These are phyloP conservation scores for Funneliformis mosseae DNA, from an alignment of 192 early-diverging fungal species.

Conservation along the genomic window DNA sequence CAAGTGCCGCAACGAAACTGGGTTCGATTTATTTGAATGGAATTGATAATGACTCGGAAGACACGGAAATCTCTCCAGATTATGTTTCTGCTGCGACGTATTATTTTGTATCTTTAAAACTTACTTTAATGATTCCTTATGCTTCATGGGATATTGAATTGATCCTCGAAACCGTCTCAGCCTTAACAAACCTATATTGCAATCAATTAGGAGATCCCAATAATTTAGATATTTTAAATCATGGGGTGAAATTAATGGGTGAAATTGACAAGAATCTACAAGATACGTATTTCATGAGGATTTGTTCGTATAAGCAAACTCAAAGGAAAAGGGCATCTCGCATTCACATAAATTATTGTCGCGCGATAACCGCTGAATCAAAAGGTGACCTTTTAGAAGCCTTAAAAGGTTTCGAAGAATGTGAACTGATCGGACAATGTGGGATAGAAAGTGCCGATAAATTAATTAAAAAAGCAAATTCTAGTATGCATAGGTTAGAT, in stretches of 20 bases:
- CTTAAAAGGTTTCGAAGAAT: not conserved
- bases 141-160: constrained; percentile 1
- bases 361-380: not conserved
- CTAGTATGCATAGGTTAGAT: not conserved
- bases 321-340: not conserved
- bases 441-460: constrained; percentile 12
- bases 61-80: not conserved
- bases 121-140: not conserved
- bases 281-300: not conserved
- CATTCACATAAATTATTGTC: constrained; percentile 14
- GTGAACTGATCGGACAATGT: not conserved
- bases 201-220: not conserved
- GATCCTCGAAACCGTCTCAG: not conserved
- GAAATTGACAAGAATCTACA: not conserved
- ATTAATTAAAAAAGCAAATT: not conserved
- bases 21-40: not conserved
- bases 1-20: not conserved
- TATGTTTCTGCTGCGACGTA: not conserved
- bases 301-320: not conserved
- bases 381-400: not conserved
- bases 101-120: constrained; percentile 17
- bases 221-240: constrained; percentile 14
- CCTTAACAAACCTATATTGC: constrained; percentile 4
- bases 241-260: not conserved
- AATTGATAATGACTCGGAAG: no score